phyloP scores from a whole-genome alignment of 257 asterid species.

The Scutellaria minor region DNA sequence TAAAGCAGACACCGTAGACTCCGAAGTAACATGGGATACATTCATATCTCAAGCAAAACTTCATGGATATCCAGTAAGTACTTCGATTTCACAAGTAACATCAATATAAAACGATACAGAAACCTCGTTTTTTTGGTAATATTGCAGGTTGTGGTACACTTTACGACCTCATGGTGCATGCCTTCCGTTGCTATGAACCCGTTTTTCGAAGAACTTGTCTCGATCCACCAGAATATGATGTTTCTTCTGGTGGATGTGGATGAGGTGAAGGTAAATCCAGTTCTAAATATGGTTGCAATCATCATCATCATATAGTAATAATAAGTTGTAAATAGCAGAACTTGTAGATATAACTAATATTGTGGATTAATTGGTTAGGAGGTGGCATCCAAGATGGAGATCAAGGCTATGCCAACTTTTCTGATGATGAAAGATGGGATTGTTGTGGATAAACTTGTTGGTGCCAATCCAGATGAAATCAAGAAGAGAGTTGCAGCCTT shows the following conservation, averaged over 20 bases:
- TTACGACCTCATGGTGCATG: conserved; percentile 44
- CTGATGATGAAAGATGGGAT: conserved; percentile 46
- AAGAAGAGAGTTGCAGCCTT: conserved; percentile 38
- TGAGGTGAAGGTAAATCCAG: conserved; percentile 39
- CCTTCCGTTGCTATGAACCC: conserved; percentile 43
- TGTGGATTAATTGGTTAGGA: conserved; percentile 31
- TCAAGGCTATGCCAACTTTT: conserved; percentile 57
- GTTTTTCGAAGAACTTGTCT: conserved; percentile 29
- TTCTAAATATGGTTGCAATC: not conserved
- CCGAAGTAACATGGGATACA: conserved; percentile 52
- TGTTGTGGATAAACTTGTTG: conserved; percentile 43
- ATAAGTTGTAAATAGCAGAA: too few species aligned
- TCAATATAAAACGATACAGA: not conserved
- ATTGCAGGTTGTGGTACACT: conserved; percentile 38
- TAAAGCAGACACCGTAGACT: conserved; percentile 33
- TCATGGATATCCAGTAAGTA: conserved; percentile 52
- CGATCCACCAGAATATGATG: conserved; percentile 24
- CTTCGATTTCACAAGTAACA: too few species aligned
- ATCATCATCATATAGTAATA: not conserved
- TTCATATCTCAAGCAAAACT: conserved; percentile 46
- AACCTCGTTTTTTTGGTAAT: not conserved
- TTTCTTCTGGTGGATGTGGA: conserved; percentile 42
- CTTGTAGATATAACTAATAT: not conserved
- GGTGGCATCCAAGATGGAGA: conserved; percentile 47
- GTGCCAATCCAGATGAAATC: conserved; percentile 52